Evolutionary conservation across 2,329 filamentous ascomycete genomes (phyloP), one percentile per base, ranked within the genome.

Genomic region (Paradendryphiella salina): DNA sequence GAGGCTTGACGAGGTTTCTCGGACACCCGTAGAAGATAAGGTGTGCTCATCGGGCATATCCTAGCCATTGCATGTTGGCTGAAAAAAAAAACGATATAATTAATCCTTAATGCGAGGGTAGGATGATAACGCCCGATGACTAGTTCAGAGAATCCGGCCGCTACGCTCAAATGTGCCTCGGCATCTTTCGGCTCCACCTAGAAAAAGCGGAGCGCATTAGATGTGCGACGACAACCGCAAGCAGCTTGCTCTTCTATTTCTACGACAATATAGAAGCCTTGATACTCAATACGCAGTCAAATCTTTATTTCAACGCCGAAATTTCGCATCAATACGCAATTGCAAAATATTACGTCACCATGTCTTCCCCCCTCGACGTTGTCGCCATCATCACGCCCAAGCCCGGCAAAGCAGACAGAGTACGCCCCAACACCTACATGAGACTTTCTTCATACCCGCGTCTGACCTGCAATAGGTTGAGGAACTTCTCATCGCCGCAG

Each of bases 371-470:
- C n/a, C 39, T 70, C 45, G 65, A 71, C 28, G 48, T 72, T 42
- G 50, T 71, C 42, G 70, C 69, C 10, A 54, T 71, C 21, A 54
- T 71, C 20, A 53, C 54, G 6, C 69, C 70, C 36, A 71, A 65
- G 41, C 56, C 63, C 1, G 70, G 67, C 13, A 70, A 69, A 32
- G 65, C 61, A 21, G 65, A 69, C 37, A 55, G 69, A 38, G 69
- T 71, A 60, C 11, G 51, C 40, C 1, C 7, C 17, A 6, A 21
- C 17, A 31, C 13, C 5, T 14, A 26, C 10, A 8, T 17, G 4
- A n/a, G n/a, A 2, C 13, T 3, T 2, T 10, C n/a, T 17, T 8
- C 13, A 21, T 20, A 13, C 6, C 1, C 2, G 37, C 7, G 29
- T 20, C n/a, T 17, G 14, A 3, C 31, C 21, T 10, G 18, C 9